Conservation (phyloP, 495 filamentous ascomycete genomes). For the Parathielavia hyrcaniae region DNA sequence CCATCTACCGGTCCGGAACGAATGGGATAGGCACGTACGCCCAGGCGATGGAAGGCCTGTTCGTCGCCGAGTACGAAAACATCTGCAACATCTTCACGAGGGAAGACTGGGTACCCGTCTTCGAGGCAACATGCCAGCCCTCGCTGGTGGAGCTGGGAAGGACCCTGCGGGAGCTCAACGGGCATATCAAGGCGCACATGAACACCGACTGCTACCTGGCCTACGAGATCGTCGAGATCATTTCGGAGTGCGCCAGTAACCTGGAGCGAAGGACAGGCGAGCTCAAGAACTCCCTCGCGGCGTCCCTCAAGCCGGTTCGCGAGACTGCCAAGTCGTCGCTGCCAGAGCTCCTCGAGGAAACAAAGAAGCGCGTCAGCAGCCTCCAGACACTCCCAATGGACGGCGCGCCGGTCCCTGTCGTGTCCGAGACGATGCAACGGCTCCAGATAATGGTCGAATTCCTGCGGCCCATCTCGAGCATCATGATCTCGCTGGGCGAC, state of each 20-base stretch:
- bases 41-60: constrained; percentile 76
- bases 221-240: constrained; percentile 92
- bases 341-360: constrained; percentile 78
- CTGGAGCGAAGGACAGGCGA: constrained; percentile 79
- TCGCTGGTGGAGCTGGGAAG: constrained; percentile 75
- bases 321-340: constrained; percentile 88
- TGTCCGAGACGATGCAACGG: constrained; percentile 78
- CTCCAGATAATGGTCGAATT: constrained; percentile 83
- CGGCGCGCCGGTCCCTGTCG: constrained; percentile 69
- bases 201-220: constrained; percentile 92
- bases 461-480: constrained; percentile 75
- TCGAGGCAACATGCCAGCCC: constrained; percentile 67
- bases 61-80: constrained; percentile 80
- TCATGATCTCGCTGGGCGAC: constrained; percentile 87
- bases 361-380: constrained; percentile 57
- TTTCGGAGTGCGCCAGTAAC: constrained; percentile 69
- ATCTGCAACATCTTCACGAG: constrained; percentile 76
- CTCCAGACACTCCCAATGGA: constrained; percentile 68
- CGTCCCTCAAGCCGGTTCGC: constrained; percentile 79
- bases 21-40: constrained; percentile 91
- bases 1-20: constrained; percentile 81
- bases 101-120: constrained; percentile 72
- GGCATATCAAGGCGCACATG: constrained; percentile 77
- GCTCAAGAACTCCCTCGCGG: constrained; percentile 72
- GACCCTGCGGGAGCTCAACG: constrained; percentile 82